Base-by-base conservation (phyloP, 2,329 filamentous ascomycete species). In the Penicillium sumatraense region DNA sequence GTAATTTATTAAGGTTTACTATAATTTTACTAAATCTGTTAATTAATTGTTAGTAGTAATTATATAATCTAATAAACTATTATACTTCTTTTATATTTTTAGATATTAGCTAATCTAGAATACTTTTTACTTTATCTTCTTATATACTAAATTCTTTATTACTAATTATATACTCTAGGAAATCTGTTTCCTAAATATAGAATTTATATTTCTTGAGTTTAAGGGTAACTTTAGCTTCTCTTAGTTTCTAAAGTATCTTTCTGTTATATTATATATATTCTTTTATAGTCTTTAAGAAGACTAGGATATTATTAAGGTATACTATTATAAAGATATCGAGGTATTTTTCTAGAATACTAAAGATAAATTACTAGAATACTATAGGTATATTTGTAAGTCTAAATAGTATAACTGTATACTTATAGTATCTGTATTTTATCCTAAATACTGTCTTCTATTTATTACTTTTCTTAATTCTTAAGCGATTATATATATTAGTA, bases 381-480 rank as follows among this genome's bases (percentile, higher is more conserved):
- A 16, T 24, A 18, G 48, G 20, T 13, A 9, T 38, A 29, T 52
- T 52, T 26, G 14, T 52, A 20, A 52, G 40, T 14, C 49, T 29
- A 20, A 53, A 40, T 31, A 23, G 24, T 41, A 53, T 53, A 16
- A 53, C 5, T 21, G 23, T 41, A 48, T 53, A 47, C 27, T 54
- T 38, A 36, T 18, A 54, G 21, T 54, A 29, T 14, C 36, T 38
- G 23, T 49, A 49, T 20, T 49, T 33, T 23, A 18, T 54, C 6
- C n/a, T 7, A 10, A 54, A 54, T 14, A 29, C 24, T 20, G 20
- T 45, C 24, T 54, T 49, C 23, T 54, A 54, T 24, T 54, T 50
- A 46, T 54, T 2, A 14, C 6, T n/a, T 35, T n/a, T 6, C 13
- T 49, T 54, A 29, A 54, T 54, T 16, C 16, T n/a, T 1, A 54